phyloP scores from a whole-genome alignment of 2,329 filamentous ascomycete species.

The Beauveria bassiana region DNA sequence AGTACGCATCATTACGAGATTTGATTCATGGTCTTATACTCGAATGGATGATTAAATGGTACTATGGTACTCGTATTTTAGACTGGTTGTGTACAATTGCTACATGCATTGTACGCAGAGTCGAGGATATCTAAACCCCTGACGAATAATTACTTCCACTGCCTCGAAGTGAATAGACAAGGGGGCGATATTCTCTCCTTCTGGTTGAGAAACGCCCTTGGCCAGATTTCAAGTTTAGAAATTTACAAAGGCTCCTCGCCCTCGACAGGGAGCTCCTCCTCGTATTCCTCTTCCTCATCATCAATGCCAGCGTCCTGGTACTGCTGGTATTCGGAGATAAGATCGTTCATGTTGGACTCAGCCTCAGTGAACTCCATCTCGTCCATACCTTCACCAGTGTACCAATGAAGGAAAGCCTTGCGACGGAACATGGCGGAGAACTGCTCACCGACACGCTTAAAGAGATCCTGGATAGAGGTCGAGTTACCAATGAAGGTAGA shows the following conservation, averaged over 20 bases:
- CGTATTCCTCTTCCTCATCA: slow-evolving; percentile 63
- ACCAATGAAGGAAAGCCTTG: slow-evolving; percentile 99
- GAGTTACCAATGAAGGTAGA: slow-evolving; percentile 99
- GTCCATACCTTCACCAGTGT: slow-evolving; percentile 99
- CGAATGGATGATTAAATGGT: slow-evolving; percentile 15
- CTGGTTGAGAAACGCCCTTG: neutral
- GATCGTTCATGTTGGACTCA: slow-evolving; percentile 99
- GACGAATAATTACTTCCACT: slow-evolving; percentile 25
- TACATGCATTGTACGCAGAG: slow-evolving; percentile 24
- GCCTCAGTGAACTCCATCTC: slow-evolving; percentile 99
- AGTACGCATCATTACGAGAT: neutral
- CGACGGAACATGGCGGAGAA: slow-evolving; percentile 99
- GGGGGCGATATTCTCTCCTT: slow-evolving; percentile 1
- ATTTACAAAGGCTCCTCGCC: slow-evolving; percentile 48
- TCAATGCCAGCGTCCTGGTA: slow-evolving; percentile 99
- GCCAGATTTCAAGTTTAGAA: slow-evolving; percentile 4
- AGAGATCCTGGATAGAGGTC: slow-evolving; percentile 98
- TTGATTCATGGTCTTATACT: neutral
- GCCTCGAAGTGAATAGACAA: slow-evolving; percentile 18
- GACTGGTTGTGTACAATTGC: slow-evolving; percentile 24
- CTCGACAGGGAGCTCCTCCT: slow-evolving; percentile 47
- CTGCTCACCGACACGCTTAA: slow-evolving; percentile 99
- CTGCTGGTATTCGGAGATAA: slow-evolving; percentile 99
- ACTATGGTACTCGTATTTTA: slow-evolving; percentile 24
- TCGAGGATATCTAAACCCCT: slow-evolving; percentile 34